Evolutionary conservation across 768 basidiomycete species (phyloP).

Genomic region (Boletus eberwhitei): DNA sequence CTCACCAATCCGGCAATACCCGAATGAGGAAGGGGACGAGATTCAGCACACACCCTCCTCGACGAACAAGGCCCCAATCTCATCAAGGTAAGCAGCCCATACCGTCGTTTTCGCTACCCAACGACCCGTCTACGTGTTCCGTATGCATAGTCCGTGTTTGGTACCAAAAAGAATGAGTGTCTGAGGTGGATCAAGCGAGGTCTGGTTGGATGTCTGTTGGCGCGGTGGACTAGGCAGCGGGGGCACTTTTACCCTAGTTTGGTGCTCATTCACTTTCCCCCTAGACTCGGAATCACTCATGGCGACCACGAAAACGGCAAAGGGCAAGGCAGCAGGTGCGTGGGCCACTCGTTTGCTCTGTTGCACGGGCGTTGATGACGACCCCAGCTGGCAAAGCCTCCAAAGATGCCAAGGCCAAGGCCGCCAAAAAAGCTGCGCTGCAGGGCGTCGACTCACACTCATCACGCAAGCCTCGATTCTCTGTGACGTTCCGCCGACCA

Average conservation of each 20-base stretch:
- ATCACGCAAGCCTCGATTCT: conserved; percentile 76
- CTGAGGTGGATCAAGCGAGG: conserved; percentile 21
- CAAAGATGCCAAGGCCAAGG: conserved; percentile 73
- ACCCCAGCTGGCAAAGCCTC: conserved; percentile 29
- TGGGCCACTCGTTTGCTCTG: conserved; percentile 27
- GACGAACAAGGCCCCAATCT: conserved; percentile 27
- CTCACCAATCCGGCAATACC: conserved; percentile 19
- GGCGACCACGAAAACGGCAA: conserved; percentile 67
- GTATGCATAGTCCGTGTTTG: background rate
- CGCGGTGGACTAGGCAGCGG: no score
- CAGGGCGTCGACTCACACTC: conserved; percentile 78
- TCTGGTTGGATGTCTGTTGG: conserved; percentile 24
- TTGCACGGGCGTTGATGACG: background rate
- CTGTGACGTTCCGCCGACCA: conserved; percentile 93
- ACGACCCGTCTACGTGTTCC: background rate
- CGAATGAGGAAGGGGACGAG: conserved; percentile 6
- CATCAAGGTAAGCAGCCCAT: conserved; percentile 26
- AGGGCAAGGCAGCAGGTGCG: conserved; percentile 55
- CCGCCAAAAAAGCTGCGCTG: conserved; percentile 94
- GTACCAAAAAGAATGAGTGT: background rate
- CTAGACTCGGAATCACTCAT: conserved; percentile 36
- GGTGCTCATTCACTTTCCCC: conserved; percentile 1
- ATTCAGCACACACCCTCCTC: conserved; percentile 5
- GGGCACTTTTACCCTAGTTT: background rate
- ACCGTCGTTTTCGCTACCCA: background rate